Conservation (phyloP, 345 rosid genomes). For the Eucalyptus victrix region DNA sequence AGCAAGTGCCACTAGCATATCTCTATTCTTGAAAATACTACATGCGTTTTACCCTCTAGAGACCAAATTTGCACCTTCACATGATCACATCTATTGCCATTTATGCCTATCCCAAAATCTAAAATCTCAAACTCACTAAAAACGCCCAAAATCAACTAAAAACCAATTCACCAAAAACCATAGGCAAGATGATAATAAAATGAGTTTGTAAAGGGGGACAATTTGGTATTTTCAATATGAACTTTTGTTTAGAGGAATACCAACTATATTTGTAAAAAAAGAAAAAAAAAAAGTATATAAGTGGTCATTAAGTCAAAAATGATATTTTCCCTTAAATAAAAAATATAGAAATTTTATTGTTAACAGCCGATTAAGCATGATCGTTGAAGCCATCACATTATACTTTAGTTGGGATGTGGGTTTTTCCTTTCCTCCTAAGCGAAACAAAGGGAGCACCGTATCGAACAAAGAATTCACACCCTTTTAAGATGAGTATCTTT, state of each 20-base stretch:
- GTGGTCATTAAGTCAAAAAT: background rate
- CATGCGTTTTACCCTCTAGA: background rate
- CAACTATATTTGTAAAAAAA: background rate
- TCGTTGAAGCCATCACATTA: background rate
- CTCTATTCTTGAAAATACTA: background rate
- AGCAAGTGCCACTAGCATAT: background rate
- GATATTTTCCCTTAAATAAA: background rate
- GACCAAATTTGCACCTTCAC: background rate
- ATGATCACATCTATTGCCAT: background rate
- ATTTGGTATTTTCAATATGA: background rate
- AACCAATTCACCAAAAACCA: background rate
- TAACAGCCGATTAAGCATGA: background rate
- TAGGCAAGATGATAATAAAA: background rate
- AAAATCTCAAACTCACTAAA: background rate
- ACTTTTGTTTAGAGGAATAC: background rate
- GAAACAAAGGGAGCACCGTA: background rate
- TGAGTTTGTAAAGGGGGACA: background rate
- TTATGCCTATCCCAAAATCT: background rate
- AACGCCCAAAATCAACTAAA: background rate
- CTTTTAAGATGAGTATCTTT: background rate
- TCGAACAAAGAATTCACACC: background rate
- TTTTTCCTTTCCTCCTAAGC: background rate
- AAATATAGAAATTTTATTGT: background rate
- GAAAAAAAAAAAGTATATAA: background rate
- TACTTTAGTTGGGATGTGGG: background rate